Base-by-base conservation (phyloP, 768 basidiomycete genomes). In the Artomyces pyxidatus region DNA sequence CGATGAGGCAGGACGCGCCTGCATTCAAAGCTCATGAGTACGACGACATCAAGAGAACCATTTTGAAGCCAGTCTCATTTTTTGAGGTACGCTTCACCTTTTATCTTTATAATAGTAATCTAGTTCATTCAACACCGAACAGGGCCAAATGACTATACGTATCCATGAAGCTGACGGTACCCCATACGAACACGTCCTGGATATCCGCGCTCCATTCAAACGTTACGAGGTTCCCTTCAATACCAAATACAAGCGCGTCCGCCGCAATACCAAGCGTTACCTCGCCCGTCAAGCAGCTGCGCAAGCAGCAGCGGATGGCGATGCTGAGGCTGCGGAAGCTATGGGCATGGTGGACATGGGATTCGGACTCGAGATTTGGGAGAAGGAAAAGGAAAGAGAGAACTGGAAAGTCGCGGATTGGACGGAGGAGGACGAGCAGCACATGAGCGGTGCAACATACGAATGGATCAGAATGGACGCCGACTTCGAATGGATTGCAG, bases 391-490 rank as follows among this genome's bases (percentile, higher is more conserved):
- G 60, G 89, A 92, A 61, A 80, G 90, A 39, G 88, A 91, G 63
- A 85, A 85, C 53, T 98, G 95, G 96, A 88, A 88, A 63, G 94
- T 98, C 3, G 87, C 88, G 6, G 94, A 98, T 63, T 98, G 96
- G 96, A 89, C 88, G 4, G 94, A 96, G 59, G 92, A 96, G 57
- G 93, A 98, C 51, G 94, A 96, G 61, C 82, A 85, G 51, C 73
- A 77, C 37, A 95, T 98, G 90, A 83, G 86, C 32, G 89, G 89
- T 16, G 94, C 95, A 54, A 95, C 92, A 3, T 99, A 97, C 66
- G 96, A 99, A 67, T 99, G 95, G 95, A 98, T 99, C 50, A 75
- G 96, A 54, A 89, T 98, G 76, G 96, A 99, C 61, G 93, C 96
- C 14, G 96, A 99, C 63, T 94, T 96, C 64, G 96, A 99, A 68